phyloP scores from a whole-genome alignment of 2,329 filamentous ascomycete species.

The Knoxdaviesia capensis region DNA sequence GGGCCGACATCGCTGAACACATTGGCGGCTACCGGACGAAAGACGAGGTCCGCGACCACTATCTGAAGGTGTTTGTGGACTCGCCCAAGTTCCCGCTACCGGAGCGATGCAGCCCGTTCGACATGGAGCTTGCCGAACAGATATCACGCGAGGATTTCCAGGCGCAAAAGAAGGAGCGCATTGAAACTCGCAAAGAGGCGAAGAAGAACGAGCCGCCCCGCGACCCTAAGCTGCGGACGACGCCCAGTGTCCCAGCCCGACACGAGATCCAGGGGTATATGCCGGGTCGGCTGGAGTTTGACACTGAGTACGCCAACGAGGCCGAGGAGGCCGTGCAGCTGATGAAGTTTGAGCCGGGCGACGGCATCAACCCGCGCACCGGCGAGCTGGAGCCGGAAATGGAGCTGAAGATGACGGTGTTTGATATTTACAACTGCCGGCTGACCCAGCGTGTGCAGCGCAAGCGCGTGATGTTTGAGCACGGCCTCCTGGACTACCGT shows the following conservation, averaged over 20 bases:
- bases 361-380: constrained; percentile 69
- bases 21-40: constrained; percentile 90
- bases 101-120: constrained; percentile 62
- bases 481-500: constrained; percentile 79
- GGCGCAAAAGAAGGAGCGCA: constrained; percentile 73
- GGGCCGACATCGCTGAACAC: constrained; percentile 95
- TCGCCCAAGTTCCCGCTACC: constrained; percentile 73
- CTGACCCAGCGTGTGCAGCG: constrained; percentile 79
- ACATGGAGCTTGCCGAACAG: constrained; percentile 57
- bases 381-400: constrained; percentile 86
- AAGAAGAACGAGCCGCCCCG: constrained; percentile 68
- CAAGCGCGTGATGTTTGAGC: constrained; percentile 93
- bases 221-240: constrained; percentile 87
- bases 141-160: constrained; percentile 89
- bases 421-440: constrained; percentile 93
- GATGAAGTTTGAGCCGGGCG: constrained; percentile 95
- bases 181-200: constrained; percentile 76
- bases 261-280: constrained; percentile 98
- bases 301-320: constrained; percentile 94
- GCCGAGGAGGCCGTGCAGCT: constrained; percentile 95
- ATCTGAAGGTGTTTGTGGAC: constrained; percentile 70
- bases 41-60: constrained; percentile 91
- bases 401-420: constrained; percentile 91
- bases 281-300: constrained; percentile 91
- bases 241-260: constrained; percentile 82